Evolutionary conservation across 148 eudicot species (phyloP), one percentile per base, ranked within the genome.

Genomic region (Polygonum aviculare): DNA sequence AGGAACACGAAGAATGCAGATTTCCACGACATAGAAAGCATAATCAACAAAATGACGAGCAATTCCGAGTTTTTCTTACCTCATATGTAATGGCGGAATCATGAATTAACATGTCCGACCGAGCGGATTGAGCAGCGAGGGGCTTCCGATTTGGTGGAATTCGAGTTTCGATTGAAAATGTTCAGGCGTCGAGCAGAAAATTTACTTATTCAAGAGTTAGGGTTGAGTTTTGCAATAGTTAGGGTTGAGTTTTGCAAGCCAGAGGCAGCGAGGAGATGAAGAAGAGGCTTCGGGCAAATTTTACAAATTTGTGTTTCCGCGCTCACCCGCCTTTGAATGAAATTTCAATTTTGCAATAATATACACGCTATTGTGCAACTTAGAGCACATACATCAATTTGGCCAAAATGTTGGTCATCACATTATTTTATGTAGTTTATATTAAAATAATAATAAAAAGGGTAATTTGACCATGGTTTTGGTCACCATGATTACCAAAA

Each of bases 61-160:
- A 14, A 45, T 44, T 0, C 15, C 3, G 14, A 22, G 2, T 19
- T 1, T 19, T 19, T 26, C 31, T 44, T 21, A 72, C 75, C 75
- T 72, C 75, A 45, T 72, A 7, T 72, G 52, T 3, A 15, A 21
- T 72, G 75, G 52, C 75, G 75, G 75, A 41, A 44, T 72, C 75
- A 72, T 72, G 75, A 21, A 72, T 72, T 45, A 72, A 72, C 75
- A 72, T 72, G 12, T 72, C 75, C 41, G 41, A 67, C 71, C 72
- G 44, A 67, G 5, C 11, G 44, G 15, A 67, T 67, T 3, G 18
- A n/a, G 38, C 4, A 38, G 15, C 4, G 10, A 36, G 44, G 45
- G 19, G 45, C 21, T 67, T 36, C 44, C 7, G 45, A 60, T 60
- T 60, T 12, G 38, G 31, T 16, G 10, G 2, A 35, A 36, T 16